Evolutionary conservation across 2,329 filamentous ascomycete genomes (phyloP).

Genomic region (Calonectria leucothoes): DNA sequence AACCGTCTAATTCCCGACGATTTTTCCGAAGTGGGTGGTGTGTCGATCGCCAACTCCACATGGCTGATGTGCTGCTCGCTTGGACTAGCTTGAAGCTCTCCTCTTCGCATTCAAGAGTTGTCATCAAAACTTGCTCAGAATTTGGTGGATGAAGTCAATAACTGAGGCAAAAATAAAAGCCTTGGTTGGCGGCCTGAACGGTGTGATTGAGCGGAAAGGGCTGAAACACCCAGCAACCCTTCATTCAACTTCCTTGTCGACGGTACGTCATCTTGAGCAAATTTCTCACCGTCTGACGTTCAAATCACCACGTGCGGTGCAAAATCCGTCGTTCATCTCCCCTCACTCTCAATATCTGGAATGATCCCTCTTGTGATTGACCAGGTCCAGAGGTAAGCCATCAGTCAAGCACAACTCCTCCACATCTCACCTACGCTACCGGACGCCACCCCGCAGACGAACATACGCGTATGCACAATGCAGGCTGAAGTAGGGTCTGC

Average conservation of each 20-base stretch:
- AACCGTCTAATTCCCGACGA: slow-evolving; percentile 2
- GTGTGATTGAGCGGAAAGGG: not conserved
- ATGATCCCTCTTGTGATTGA: not conserved
- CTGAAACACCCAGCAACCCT: not conserved
- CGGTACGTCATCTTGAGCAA: not conserved
- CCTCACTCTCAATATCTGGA: not conserved
- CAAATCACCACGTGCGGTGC: not conserved
- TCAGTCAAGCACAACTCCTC: not conserved
- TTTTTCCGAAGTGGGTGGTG: not conserved
- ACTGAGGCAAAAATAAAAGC: not conserved
- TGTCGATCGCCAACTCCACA: not conserved
- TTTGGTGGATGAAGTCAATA: not conserved
- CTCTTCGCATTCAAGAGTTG: not conserved
- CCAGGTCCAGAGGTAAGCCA: not conserved
- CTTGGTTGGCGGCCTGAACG: not conserved
- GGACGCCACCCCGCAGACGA: not conserved
- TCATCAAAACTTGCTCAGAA: not conserved
- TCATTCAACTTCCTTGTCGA: not conserved
- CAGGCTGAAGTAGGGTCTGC: not conserved
- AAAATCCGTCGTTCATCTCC: not conserved
- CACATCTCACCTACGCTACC: slow-evolving; percentile 2
- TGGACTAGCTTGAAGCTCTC: not conserved
- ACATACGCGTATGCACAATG: not conserved
- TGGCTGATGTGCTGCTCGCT: not conserved
- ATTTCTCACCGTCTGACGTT: not conserved